phyloP scores from a whole-genome alignment of 176 grass and related monocot genomes.

The Juncus inflexus region DNA sequence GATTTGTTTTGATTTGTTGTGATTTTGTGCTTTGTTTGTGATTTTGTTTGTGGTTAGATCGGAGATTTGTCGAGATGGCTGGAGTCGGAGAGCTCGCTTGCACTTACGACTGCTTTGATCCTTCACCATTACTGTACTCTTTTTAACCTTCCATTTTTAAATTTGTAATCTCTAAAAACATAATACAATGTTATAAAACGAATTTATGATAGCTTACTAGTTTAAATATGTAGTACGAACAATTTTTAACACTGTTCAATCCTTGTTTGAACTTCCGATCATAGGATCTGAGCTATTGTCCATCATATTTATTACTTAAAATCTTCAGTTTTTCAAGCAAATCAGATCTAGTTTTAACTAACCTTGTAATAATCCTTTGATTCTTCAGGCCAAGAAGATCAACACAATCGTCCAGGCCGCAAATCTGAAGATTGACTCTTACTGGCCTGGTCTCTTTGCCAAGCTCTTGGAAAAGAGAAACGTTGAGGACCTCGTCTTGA shows the following conservation, averaged over 20 bases:
- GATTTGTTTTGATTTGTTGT: not conserved
- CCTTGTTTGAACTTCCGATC: too few species aligned
- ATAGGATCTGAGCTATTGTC: too few species aligned
- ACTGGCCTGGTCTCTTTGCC: slow-evolving; percentile 78
- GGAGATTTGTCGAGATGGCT: slow-evolving; percentile 36
- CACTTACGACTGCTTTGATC: slow-evolving; percentile 80
- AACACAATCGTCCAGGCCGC: slow-evolving; percentile 52
- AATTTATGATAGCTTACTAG: too few species aligned
- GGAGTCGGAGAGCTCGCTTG: slow-evolving; percentile 62
- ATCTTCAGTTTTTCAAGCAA: too few species aligned
- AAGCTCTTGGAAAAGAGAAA: slow-evolving; percentile 67
- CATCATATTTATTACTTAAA: not conserved
- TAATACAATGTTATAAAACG: too few species aligned
- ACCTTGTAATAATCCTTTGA: not conserved
- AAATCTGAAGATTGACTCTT: slow-evolving; percentile 63
- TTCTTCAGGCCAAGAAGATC: slow-evolving; percentile 59
- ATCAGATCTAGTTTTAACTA: too few species aligned
- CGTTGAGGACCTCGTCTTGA: slow-evolving; percentile 79
- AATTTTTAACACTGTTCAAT: too few species aligned
- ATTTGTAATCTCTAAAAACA: too few species aligned
- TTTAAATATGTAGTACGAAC: too few species aligned
- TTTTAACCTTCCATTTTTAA: too few species aligned
- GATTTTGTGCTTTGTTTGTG: too few species aligned
- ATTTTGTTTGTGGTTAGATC: not conserved
- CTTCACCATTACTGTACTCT: slow-evolving; percentile 62